These are phyloP conservation scores for Beauveria asiatica DNA, from an alignment of 2,329 filamentous ascomycete genomes.

Conservation along the genomic window DNA sequence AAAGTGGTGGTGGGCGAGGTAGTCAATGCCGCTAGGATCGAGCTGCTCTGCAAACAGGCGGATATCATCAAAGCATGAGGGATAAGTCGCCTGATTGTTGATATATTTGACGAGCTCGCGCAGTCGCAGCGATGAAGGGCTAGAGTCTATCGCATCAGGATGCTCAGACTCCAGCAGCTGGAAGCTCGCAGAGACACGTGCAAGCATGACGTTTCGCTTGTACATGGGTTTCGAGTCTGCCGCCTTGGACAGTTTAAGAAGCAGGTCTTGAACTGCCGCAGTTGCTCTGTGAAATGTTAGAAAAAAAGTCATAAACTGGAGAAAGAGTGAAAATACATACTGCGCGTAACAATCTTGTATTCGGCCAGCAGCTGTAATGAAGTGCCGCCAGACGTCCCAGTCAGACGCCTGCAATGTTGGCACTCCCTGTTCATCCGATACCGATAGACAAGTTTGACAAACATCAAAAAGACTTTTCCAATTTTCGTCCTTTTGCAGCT, in stretches of 20 bases:
- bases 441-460: constrained; percentile 34
- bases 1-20: constrained; percentile 30
- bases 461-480: constrained; percentile 36
- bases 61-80: constrained; percentile 39
- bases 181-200: constrained; percentile 30
- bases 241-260: constrained; percentile 23
- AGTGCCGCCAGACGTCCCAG: constrained; percentile 31
- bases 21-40: constrained; percentile 29
- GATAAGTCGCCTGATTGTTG: constrained; percentile 25
- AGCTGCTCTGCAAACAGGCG: constrained; percentile 36
- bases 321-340: constrained; percentile 20
- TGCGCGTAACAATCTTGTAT: constrained; percentile 22
- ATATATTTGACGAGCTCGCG: constrained; percentile 29
- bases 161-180: constrained; percentile 22
- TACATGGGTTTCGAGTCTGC: constrained; percentile 29
- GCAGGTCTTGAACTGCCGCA: constrained; percentile 21
- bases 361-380: constrained; percentile 30
- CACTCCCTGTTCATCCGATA: constrained; percentile 27
- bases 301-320: neutral
- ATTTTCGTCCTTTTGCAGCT: constrained; percentile 28
- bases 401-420: constrained; percentile 38
- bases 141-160: constrained; percentile 20
- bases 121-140: constrained; percentile 24
- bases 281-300: constrained; percentile 19
- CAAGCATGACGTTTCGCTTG: constrained; percentile 30